Base-by-base conservation (phyloP, 192 early-diverging fungal genomes). In the Backusella sp. region DNA sequence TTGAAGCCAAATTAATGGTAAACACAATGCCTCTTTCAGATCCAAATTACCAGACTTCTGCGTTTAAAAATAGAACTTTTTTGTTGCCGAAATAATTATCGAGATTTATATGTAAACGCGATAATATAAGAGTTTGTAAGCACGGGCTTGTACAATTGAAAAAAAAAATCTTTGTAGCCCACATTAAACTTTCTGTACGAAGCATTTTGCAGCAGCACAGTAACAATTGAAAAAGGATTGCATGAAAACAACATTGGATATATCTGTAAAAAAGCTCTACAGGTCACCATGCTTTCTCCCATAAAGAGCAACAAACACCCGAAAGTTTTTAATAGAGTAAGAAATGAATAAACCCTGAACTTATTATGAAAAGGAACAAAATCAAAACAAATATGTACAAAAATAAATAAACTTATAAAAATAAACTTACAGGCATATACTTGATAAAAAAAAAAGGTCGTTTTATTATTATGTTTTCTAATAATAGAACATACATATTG, bases 251-350 rank as follows among this genome's bases (percentile, higher is more conserved):
- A 66, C 15, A 80, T 80, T 3, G 78, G 72, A 30, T 79, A 39
- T 83, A 2, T 76, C 79, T 9, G 82, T 83, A 80, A 79, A 68
- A 83, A 83, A 83, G 19, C 5, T 59, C 75, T 76, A 83, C 12
- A 83, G 23, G 23, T 78, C 76, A 28, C 30, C 78, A 67, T 83
- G 78, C 32, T 76, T 74, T 30, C 80, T 79, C 5, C 69, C 68
- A 39, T 80, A 83, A n/a, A 83, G 68, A 21, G 82, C 80, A 32
- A 83, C 12, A 52, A 70, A 80, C 5, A 83, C 74, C 66, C 73
- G 28, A 26, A 32, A 3, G 23, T 34, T 28, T 68, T 37, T 36
- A 49, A n/a, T 34, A 37, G 8, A 21, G 15, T 68, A 68, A 6
- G 36, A 67, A 36, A 36, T 37, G 30, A 23, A 37, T 68, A 32